These are phyloP conservation scores for Cryphonectria parasitica DNA, from an alignment of 2,329 filamentous ascomycete genomes.

Conservation along the genomic window DNA sequence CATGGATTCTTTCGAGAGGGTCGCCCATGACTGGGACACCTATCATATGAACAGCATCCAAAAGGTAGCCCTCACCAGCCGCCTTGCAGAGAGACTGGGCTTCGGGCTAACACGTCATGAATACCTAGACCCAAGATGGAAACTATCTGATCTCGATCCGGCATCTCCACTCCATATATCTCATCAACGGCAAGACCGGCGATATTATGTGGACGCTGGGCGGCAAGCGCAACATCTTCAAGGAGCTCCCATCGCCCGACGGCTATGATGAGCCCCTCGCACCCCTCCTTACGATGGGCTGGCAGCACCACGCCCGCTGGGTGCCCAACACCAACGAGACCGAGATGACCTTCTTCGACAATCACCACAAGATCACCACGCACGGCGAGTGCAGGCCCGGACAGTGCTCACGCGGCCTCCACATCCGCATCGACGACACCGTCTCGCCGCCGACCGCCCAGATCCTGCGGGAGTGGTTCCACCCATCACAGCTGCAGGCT, in stretches of 20 bases:
- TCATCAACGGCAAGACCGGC: conserved; percentile 53
- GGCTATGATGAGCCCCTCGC: not conserved
- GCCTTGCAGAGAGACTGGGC: not conserved
- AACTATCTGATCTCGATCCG: conserved; percentile 60
- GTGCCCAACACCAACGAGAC: conserved; percentile 37
- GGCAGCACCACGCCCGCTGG: conserved; percentile 53
- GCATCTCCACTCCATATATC: conserved; percentile 50
- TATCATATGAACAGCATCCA: conserved; percentile 62
- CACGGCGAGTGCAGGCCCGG: conserved; percentile 30
- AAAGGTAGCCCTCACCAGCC: conserved; percentile 18
- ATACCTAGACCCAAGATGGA: conserved; percentile 36
- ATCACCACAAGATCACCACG: conserved; percentile 43
- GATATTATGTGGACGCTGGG: conserved; percentile 56
- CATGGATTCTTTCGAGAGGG: conserved; percentile 21
- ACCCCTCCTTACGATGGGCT: conserved; percentile 37
- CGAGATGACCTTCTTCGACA: conserved; percentile 50
- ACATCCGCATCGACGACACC: conserved; percentile 43
- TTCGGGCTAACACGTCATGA: conserved; percentile 9
- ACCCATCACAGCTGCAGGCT: conserved; percentile 41
- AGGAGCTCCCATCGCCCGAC: conserved; percentile 31
- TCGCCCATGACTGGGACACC: conserved; percentile 51
- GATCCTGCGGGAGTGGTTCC: conserved; percentile 44
- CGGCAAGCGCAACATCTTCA: conserved; percentile 51
- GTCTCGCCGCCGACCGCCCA: conserved; percentile 45
- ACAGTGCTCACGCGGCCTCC: conserved; percentile 40